These are phyloP conservation scores for Epicoccum nigrum DNA, from an alignment of 2,329 filamentous ascomycete species.

Conservation along the genomic window DNA sequence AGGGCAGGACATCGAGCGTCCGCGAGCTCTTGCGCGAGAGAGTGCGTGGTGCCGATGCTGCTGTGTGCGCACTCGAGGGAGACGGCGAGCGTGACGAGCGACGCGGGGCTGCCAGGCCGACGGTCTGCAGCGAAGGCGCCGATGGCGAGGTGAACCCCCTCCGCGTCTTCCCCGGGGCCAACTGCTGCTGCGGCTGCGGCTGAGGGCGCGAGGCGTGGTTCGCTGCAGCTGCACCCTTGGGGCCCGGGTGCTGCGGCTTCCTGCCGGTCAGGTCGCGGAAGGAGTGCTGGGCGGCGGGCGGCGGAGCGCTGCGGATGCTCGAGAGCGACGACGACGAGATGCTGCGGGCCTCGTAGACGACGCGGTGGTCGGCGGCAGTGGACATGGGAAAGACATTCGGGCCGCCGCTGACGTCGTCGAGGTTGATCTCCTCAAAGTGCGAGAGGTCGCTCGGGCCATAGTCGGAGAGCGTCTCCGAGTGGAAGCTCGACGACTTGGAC, in stretches of 20 bases:
- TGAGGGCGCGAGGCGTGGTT: conserved; percentile 45
- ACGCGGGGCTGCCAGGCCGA: conserved; percentile 38
- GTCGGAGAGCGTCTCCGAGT: conserved; percentile 77
- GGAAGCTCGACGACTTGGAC: conserved; percentile 88
- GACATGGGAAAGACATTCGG: conserved; percentile 54
- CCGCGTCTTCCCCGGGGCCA: conserved; percentile 48
- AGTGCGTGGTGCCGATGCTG: conserved; percentile 35
- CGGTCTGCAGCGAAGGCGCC: conserved; percentile 41
- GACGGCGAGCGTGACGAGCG: conserved; percentile 47
- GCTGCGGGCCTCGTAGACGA: conserved; percentile 40
- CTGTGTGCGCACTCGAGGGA: conserved; percentile 36
- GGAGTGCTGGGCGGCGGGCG: conserved; percentile 5
- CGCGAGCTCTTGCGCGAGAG: conserved; percentile 43
- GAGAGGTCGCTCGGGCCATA: conserved; percentile 68
- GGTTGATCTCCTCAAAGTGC: conserved; percentile 92
- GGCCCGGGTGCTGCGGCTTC: conserved; percentile 48
- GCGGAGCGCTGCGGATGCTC: conserved; percentile 19
- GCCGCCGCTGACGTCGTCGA: conserved; percentile 65
- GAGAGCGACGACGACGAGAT: conserved; percentile 22
- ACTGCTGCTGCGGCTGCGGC: conserved; percentile 44
- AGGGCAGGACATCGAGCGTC: conserved; percentile 40
- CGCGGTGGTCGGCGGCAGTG: conserved; percentile 33
- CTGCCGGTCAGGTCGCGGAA: conserved; percentile 47
- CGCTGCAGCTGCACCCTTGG: conserved; percentile 50
- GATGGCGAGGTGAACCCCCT: conserved; percentile 51